Evolutionary conservation across 1,284 basidiomycete species (phyloP).

Genomic region (Heterobasidion irregulare): DNA sequence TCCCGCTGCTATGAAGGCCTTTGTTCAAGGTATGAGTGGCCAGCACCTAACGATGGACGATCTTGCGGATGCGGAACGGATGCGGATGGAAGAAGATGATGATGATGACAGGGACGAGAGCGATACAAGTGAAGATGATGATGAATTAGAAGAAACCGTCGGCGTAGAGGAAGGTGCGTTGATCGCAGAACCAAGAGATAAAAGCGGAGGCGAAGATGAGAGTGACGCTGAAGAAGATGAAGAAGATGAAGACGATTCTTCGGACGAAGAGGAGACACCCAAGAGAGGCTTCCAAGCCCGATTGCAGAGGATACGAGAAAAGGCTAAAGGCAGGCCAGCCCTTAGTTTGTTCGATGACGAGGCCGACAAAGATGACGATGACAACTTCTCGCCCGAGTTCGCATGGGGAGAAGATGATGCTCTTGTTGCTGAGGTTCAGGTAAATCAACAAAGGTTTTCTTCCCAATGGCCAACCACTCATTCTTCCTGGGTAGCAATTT

Average conservation of each 20-base stretch:
- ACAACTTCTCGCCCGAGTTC: constrained; percentile 18
- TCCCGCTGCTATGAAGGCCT: constrained; percentile 41
- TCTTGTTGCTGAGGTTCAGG: constrained; percentile 55
- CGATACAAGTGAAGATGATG: constrained; percentile 20
- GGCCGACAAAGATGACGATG: constrained; percentile 17
- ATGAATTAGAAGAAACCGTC: constrained; percentile 13
- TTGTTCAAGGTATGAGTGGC: constrained; percentile 43
- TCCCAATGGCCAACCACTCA: not conserved
- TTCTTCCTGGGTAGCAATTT: constrained; percentile 22
- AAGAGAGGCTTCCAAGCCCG: constrained; percentile 44
- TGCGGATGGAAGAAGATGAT: constrained; percentile 47
- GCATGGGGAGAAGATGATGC: constrained; percentile 59
- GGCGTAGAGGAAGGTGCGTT: constrained; percentile 11
- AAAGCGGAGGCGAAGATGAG: constrained; percentile 14
- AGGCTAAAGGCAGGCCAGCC: constrained; percentile 18
- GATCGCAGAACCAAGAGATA: constrained; percentile 15
- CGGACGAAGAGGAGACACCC: constrained; percentile 28
- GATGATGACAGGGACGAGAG: constrained; percentile 31
- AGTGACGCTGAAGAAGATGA: constrained; percentile 16
- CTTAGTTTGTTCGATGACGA: constrained; percentile 10
- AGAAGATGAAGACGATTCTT: constrained; percentile 19
- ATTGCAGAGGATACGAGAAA: constrained; percentile 33
- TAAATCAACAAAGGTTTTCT: constrained; percentile 19
- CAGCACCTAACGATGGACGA: constrained; percentile 58
- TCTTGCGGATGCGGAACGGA: constrained; percentile 43